These are phyloP conservation scores for Diaporthe sp. DNA, from an alignment of 2,329 filamentous ascomycete species.

Conservation along the genomic window DNA sequence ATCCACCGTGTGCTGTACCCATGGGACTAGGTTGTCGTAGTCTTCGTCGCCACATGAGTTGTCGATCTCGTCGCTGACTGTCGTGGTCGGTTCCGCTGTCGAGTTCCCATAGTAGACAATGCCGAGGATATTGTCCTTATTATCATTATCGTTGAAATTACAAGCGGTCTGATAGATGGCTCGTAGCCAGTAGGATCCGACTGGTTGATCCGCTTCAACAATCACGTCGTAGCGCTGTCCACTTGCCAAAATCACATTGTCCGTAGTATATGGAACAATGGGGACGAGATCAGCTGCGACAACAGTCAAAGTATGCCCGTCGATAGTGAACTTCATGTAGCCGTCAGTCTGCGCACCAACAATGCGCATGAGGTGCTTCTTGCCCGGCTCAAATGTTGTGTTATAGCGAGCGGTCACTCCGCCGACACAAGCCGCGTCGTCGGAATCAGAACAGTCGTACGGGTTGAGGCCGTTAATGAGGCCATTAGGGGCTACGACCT, in stretches of 20 bases:
- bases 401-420: conserved; percentile 47
- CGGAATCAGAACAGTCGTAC: conserved; percentile 30
- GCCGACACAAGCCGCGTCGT: conserved; percentile 38
- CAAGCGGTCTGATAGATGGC: conserved; percentile 42
- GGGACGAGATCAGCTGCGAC: conserved; percentile 71
- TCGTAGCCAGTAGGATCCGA: conserved; percentile 45
- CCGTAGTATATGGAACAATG: conserved; percentile 66
- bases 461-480: conserved; percentile 35
- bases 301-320: conserved; percentile 70
- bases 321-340: conserved; percentile 64
- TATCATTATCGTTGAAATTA: conserved; percentile 37
- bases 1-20: conserved; percentile 26
- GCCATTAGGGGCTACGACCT: conserved; percentile 19
- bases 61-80: conserved; percentile 16
- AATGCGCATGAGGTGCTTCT: conserved; percentile 61
- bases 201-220: conserved; percentile 33
- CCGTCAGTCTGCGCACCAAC: conserved; percentile 62
- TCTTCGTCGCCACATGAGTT: conserved; percentile 47
- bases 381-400: conserved; percentile 50
- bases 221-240: conserved; percentile 50
- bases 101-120: conserved; percentile 46
- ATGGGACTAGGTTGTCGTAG: conserved; percentile 45
- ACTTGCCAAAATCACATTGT: conserved; percentile 59
- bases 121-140: conserved; percentile 42
- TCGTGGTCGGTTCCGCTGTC: conserved; percentile 34